Evolutionary conservation across 2,329 filamentous ascomycete genomes (phyloP), one percentile per base, ranked within the genome.

Genomic region (Sporothrix curviconia): DNA sequence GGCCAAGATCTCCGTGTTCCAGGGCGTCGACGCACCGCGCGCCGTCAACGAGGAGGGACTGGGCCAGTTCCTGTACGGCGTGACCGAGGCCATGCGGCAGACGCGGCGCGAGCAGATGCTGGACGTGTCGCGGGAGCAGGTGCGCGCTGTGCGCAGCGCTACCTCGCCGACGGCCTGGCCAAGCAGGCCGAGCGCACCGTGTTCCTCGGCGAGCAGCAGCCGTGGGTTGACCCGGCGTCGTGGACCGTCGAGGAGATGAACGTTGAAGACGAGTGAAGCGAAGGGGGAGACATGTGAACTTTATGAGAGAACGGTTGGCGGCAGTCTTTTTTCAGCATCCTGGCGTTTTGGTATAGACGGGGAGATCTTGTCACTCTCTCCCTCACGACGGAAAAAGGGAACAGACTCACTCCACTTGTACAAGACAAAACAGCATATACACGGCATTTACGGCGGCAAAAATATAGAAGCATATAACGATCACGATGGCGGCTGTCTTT

Each of bases 1-100:
- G 71, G 94, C 94, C 61, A 99, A 99, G 74, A 83, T 99, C 39
- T 90, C 89, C 28, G 87, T 96, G 12, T 99, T 99, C 78, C 92
- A 99, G 72, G 79, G 82, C 36, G 82, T 96, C 9, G 94, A 99
- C 71, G 92, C 92, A 11, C 94, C 94, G 1, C 81, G 86, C 64
- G 87, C 89, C 39, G 90, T 97, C 22, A 94, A 88, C 69, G 80
- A 88, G 52, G 92, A 97, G 70, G 94, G 92, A 36, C 89, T 95
- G 84, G 80, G 82, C 43, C 80, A 85, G 55, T 99, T 99, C 72
- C 76, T 96, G 67, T 88, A 85, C 30, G 91, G 91, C 12, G 80
- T 99, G 36, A 90, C 88, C 1, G 83, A 94, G 59, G 87, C 90
- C 65, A 96, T 97, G 91, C 86, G 88, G 67, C 91, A 96, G 74